Evolutionary conservation across 2,329 filamentous ascomycete genomes (phyloP), one percentile per base, ranked within the genome.

Genomic region (Fusarium scirpi): DNA sequence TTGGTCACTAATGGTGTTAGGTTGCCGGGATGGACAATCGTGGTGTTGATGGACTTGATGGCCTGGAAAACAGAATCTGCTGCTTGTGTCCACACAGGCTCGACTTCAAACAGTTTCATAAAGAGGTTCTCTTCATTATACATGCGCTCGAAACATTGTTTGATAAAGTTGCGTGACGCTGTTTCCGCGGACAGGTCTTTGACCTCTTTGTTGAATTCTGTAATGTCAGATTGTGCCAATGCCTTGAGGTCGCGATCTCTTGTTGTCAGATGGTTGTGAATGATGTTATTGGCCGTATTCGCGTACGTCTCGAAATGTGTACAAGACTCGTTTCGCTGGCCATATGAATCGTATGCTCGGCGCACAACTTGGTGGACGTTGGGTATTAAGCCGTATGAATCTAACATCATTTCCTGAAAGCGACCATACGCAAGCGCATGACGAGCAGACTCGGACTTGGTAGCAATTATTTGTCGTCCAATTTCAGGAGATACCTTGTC

Each of bases 371-470:
- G 82, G 65, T 87, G 87, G 15, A 89, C 80, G 65, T 90, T 90
- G 1, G 85, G 84, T 8, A 89, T 79, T 27, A 90, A 73, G 5
- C 84, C 83, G 74, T 87, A 87, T 4, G 86, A 86, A 30, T 89
- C 86, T 3, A 85, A 77, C 20, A 89, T 80, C 80, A 87, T 84
- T 72, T 89, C 87, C 58, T 87, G 85, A 45, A 88, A 89, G 5
- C 87, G 85, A 9, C 87, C 87, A 59, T 89, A 90, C 1, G 86
- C 85, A 29, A 90, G 81, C 10, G 88, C 87, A 72, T 89, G 86
- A 12, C 86, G 83, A 11, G 88, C 86, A 2, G 87, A 87, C 63
- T 89, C 86, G 1, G 87, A 89, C 67, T 88, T 84, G 1, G 86
- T 88, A 6, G 82, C 82, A 1, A 81, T 77, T 27, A 89, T 84